Base-by-base conservation (phyloP, 768 basidiomycete species). In the Russula olivacea region DNA sequence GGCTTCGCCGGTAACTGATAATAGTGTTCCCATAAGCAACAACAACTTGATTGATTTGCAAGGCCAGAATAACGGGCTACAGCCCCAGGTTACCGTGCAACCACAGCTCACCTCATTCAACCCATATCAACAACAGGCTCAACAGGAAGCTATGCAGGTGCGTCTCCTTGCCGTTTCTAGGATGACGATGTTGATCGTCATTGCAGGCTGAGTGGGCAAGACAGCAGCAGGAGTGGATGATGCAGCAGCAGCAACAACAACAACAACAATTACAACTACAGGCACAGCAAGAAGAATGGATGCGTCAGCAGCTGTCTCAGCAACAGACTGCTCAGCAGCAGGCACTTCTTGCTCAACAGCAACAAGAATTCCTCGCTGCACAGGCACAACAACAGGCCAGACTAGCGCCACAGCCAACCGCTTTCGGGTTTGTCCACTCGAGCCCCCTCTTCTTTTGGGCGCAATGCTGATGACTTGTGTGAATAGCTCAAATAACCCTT, bases 21-120 rank as follows among this genome's bases (percentile, higher is more conserved):
- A 15, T 12, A 14, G 28, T n/a, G 23, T 54, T 63, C 51, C n/a
- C 28, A 58, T 61, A 52, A 65, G 61, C 36, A 55, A 47, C 30
- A 50, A 56, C 30, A 50, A 54, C 50, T 59, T 66, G 19, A 56
- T 64, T 28, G 61, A 61, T 36, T 23, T 50, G 49, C 60, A 66
- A 55, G 52, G 58, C 49, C 62, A 67, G 43, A 50, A 54, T 55
- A 40, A 61, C 63, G 59, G 59, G 69, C 61, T 92, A 32, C 90
- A 91, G 71, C 88, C 90, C 2, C 93, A 93, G 68, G 86, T 81
- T 71, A 89, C 89, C 1, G 69, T 93, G 50, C 88, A 88, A 68
- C 89, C 90, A 0, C 93, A 95, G 69, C 91, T 89, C 73, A 93
- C 91, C 9, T 86, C 90, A 0, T 98, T 93, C 80, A 98, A 98